Conservation (phyloP, 2,329 filamentous ascomycete genomes). For the Sordariomycetes sp. region DNA sequence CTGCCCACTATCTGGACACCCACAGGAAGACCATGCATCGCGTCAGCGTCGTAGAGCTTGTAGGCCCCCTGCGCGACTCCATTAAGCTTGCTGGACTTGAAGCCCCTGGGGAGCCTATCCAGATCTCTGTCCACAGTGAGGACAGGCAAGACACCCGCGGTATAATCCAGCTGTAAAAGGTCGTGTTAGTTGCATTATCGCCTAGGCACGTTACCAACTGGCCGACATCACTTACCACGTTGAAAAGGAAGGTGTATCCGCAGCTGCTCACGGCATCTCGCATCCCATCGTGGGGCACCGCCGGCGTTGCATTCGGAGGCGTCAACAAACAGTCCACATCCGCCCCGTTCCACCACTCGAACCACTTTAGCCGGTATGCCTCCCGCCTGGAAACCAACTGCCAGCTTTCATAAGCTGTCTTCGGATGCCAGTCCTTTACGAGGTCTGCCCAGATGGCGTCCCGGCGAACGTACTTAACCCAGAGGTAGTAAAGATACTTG, state of each 20-base stretch:
- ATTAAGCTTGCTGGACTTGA: conserved; percentile 54
- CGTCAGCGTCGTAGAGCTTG: conserved; percentile 67
- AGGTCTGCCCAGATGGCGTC: conserved; percentile 71
- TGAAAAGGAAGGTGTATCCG: conserved; percentile 90
- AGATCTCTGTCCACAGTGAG: conserved; percentile 63
- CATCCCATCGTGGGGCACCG: conserved; percentile 79
- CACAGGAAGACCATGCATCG: conserved; percentile 81
- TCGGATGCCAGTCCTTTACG: conserved; percentile 58
- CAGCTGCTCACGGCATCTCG: conserved; percentile 72
- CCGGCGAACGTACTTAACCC: conserved; percentile 69
- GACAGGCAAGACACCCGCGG: conserved; percentile 69
- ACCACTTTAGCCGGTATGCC: conserved; percentile 64
- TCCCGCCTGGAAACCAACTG: conserved; percentile 66
- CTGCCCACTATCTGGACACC: conserved; percentile 74
- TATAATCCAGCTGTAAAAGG: conserved; percentile 62
- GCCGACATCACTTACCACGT: conserved; percentile 44
- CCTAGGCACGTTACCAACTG: background rate
- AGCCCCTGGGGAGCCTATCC: conserved; percentile 51
- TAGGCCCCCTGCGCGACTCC: conserved; percentile 73
- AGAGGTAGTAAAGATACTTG: conserved; percentile 79
- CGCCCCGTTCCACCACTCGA: conserved; percentile 68
- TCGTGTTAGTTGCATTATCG: conserved; percentile 1
- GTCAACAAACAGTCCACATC: conserved; percentile 68
- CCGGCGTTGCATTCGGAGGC: conserved; percentile 82
- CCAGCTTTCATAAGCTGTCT: conserved; percentile 71